Evolutionary conservation across 208 protist genomes (phyloP).

Genomic region (Acanthamoeba triangularis): DNA sequence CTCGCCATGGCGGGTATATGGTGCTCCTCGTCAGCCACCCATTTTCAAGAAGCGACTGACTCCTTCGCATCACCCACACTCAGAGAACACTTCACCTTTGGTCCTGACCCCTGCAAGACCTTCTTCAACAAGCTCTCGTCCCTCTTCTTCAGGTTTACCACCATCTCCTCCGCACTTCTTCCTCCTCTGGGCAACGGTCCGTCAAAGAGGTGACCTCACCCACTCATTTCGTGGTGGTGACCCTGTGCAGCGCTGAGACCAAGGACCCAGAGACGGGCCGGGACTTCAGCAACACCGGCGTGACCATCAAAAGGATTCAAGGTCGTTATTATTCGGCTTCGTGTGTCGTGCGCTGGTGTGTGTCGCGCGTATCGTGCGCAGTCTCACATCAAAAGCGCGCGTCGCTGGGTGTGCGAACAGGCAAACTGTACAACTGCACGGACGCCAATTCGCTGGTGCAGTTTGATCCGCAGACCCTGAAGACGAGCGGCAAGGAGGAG

Average conservation of each 20-base stretch:
- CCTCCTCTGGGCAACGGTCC: too few species aligned
- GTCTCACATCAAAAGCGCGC: neutral
- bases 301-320: neutral
- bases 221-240: neutral
- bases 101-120: conserved; percentile 28
- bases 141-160: neutral
- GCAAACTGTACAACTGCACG: neutral
- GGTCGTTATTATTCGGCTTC: neutral
- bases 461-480: neutral
- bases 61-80: neutral
- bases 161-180: neutral
- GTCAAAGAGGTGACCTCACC: too few species aligned
- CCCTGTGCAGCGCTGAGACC: neutral
- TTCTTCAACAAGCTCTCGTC: neutral
- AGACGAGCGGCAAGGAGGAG: neutral
- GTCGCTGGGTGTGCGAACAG: neutral
- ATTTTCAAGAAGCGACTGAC: neutral
- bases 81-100: neutral
- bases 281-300: neutral
- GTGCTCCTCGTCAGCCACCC: too few species aligned
- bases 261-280: neutral
- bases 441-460: neutral
- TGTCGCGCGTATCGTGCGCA: too few species aligned
- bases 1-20: neutral
- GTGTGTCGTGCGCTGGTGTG: too few species aligned